A percentile compares a stretch with the other conserved stretches of the same genome.
Conservation (phyloP, 306 rosid genomes). For the Abrus precatorius region DNA sequence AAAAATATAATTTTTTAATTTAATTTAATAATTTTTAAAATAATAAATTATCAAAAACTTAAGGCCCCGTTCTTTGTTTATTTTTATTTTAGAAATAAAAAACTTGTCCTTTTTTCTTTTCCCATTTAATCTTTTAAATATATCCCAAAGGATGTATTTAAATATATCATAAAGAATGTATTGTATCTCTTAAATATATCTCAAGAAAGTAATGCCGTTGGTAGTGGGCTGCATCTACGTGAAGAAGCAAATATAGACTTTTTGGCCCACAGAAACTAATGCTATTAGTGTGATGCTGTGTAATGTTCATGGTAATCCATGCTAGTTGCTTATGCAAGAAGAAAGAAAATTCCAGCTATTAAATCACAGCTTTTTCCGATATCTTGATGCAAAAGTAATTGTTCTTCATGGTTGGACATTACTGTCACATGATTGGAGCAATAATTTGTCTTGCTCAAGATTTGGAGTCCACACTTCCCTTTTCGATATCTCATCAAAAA, state of each 20-base stretch:
- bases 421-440: slow-evolving; percentile 27
- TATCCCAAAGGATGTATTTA: not conserved
- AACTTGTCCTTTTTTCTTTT: no score
- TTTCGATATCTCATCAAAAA: not conserved
- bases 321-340: slow-evolving; percentile 30
- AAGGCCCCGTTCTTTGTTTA: no score
- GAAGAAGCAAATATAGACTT: not conserved
- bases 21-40: no score
- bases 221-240: not conserved
- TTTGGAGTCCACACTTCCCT: not conserved
- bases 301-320: not conserved
- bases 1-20: no score
- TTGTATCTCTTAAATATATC: not conserved
- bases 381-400: slow-evolving; percentile 37
- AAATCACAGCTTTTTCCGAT: slow-evolving; percentile 20
- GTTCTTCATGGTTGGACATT: slow-evolving; percentile 22
- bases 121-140: no score
- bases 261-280: not conserved
- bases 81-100: no score
- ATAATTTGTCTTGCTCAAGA: slow-evolving; percentile 24
- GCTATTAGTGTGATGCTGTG: not conserved
- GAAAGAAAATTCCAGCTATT: not conserved
- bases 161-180: not conserved
- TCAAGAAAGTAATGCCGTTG: not conserved
- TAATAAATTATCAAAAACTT: no score